Evolutionary conservation across 768 basidiomycete species (phyloP).

Genomic region (Trametes sanguinea): DNA sequence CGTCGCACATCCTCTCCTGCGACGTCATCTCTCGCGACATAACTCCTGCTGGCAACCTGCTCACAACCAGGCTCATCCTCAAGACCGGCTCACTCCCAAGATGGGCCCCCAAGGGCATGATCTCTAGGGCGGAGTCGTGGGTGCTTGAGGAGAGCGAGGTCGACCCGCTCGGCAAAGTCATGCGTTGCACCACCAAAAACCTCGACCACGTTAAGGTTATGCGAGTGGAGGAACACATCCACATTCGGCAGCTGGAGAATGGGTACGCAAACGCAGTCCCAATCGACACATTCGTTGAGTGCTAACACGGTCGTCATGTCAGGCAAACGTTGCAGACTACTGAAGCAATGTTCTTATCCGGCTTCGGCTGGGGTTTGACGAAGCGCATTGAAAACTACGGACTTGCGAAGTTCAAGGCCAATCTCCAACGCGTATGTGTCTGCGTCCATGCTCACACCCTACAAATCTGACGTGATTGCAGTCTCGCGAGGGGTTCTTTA

Average conservation of each 20-base stretch:
- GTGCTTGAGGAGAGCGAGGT: slow-evolving; percentile 94
- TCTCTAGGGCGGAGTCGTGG: slow-evolving; percentile 89
- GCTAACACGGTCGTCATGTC: not conserved
- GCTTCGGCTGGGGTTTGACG: slow-evolving; percentile 89
- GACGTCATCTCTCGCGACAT: slow-evolving; percentile 88
- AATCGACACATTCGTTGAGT: not conserved
- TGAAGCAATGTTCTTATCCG: slow-evolving; percentile 84
- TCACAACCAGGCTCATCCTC: slow-evolving; percentile 88
- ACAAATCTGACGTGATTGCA: slow-evolving; percentile 31
- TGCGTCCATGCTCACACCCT: slow-evolving; percentile 7
- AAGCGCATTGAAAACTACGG: slow-evolving; percentile 87
- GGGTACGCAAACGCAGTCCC: slow-evolving; percentile 51
- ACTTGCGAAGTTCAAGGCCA: slow-evolving; percentile 79
- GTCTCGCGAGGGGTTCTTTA: slow-evolving; percentile 87
- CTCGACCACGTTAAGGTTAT: slow-evolving; percentile 93
- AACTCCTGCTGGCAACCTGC: slow-evolving; percentile 70
- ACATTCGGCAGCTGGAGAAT: slow-evolving; percentile 65
- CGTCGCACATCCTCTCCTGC: slow-evolving; percentile 90
- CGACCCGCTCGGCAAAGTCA: slow-evolving; percentile 75
- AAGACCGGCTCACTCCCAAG: slow-evolving; percentile 89
- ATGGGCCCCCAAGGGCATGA: slow-evolving; percentile 86
- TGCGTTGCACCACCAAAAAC: slow-evolving; percentile 83
- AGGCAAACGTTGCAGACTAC: slow-evolving; percentile 85
- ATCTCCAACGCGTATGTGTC: slow-evolving; percentile 65
- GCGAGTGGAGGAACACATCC: slow-evolving; percentile 85